Evolutionary conservation across 148 eudicot genomes (phyloP), one percentile per base, ranked within the genome.

Genomic region (Camellia japonica): DNA sequence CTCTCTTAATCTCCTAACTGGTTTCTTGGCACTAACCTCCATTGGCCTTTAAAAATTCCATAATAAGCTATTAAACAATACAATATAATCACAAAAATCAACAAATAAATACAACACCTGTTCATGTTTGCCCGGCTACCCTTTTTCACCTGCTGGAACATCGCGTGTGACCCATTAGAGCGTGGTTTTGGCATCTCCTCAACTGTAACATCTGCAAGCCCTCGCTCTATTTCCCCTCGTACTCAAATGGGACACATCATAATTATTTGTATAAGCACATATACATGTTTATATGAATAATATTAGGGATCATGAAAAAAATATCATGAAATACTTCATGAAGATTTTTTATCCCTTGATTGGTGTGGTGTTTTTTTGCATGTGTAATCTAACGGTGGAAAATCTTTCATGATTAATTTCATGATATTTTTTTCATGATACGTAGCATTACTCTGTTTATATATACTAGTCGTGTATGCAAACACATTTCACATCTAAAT

Each of bases 21-120:
- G 98, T 72, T 86, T 93, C 82, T 96, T 96, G 90, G 93, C 87
- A 86, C 93, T 94, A 49, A 88, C 83, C 81, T 96, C 99, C 90
- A 88, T 84, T 41, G 99, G 98, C 94, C 99, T 93, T 74, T 83
- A 85, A 61, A 73, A 60, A 75, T 58, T 13, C 62, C 63, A 81
- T 8, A 80, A 18, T 20, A 68, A 73, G 46, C 30, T 4, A 62
- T 44, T 61, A 76, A 18, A 30, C 58, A 61, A 38, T 41, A 15
- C 2, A 10, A n/a, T 44, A 78, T 9, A 80, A 19, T 64, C 52
- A 30, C 52, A 43, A 65, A 18, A 15, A 74, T 19, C 18, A 80
- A 67, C n/a, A 76, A 56, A 6, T 54, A 47, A 63, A 68, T n/a
- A 60, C 59, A 42, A n/a, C 38, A 90, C 98, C n/a, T 92, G 80